Base-by-base conservation (phyloP, 768 basidiomycete species). In the Galerina sulciceps region DNA sequence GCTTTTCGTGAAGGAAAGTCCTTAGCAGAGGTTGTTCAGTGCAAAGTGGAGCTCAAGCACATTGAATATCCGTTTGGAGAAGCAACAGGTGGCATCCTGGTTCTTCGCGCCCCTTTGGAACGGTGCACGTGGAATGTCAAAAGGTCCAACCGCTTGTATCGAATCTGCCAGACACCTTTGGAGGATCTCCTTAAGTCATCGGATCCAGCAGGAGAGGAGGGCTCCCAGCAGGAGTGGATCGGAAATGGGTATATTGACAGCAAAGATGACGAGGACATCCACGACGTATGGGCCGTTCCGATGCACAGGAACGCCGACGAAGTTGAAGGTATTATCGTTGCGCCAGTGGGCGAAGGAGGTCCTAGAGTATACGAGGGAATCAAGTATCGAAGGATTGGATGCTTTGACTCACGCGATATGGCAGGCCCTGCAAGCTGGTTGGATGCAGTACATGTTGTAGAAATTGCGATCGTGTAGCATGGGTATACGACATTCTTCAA, bases 31-130 rank as follows among this genome's bases (percentile, higher is more conserved):
- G 15, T 58, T 17, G 23, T 20, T 22, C 17, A 23, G 20, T 58
- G 57, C 57, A 42, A 58, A 40, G 36, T 36, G 26, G 35, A 26
- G 1, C 57, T 37, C 15, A 58, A 58, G 35, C 5, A 44, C 50
- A 17, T 17, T 26, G 22, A 58, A 17, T n/a, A 35, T 26, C 57
- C 57, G 2, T 58, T 58, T 45, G 57, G 57, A n/a, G 57, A 44
- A 36, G 41, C 52, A 17, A 45, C 26, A 17, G 42, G 41, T 11
- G 57, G 26, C 17, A 45, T 36, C 1, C 57, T 58, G 26, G 50
- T 55, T 34, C 41, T 55, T 35, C n/a, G 36, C n/a, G 44, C 54
- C 1, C 36, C 47, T 48, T 34, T 23, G 3, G 47, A 48, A 31
- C 11, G 31, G 26, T 48, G 47, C 47, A 48, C 3, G 31, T 48